Percentiles rank a stretch among this genome's conserved stretches.
These are phyloP conservation scores for Melocanna baccifera DNA, from an alignment of 176 grass and related monocot species.

Conservation along the genomic window DNA sequence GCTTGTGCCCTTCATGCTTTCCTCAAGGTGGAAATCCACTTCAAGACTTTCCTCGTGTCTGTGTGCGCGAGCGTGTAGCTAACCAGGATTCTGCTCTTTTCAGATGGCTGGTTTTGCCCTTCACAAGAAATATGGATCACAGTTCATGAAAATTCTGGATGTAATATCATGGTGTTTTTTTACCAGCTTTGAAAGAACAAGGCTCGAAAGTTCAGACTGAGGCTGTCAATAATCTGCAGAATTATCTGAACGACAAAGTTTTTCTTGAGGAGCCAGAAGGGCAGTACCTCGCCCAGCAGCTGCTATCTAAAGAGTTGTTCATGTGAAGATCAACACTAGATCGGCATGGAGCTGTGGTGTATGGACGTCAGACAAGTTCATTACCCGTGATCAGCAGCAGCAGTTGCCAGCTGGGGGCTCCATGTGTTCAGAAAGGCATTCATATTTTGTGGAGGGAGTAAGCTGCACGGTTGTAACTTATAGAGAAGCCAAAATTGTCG, in stretches of 20 bases:
- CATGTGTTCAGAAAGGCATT: neutral
- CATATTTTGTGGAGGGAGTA: neutral
- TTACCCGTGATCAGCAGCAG: neutral
- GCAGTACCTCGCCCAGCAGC: slow-evolving; percentile 45
- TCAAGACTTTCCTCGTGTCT: neutral
- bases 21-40: slow-evolving; percentile 50
- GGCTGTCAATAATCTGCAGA: slow-evolving; percentile 52
- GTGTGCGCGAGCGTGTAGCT: neutral
- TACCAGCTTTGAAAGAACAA: slow-evolving; percentile 68
- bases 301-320: slow-evolving; percentile 51
- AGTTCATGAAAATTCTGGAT: slow-evolving; percentile 75
- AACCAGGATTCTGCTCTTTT: slow-evolving; percentile 1
- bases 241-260: slow-evolving; percentile 55
- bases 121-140: slow-evolving; percentile 62
- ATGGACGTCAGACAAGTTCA: neutral
- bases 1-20: slow-evolving; percentile 80
- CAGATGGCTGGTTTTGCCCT: slow-evolving; percentile 83
- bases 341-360: neutral
- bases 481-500: neutral
- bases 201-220: slow-evolving; percentile 45
- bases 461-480: neutral
- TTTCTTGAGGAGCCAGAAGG: slow-evolving; percentile 80
- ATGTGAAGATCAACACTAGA: slow-evolving; percentile 24
- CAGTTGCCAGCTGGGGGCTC: neutral
- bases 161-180: slow-evolving; percentile 54